Conservation (phyloP, 495 filamentous ascomycete genomes). For the Hypoxylon intermedium region DNA sequence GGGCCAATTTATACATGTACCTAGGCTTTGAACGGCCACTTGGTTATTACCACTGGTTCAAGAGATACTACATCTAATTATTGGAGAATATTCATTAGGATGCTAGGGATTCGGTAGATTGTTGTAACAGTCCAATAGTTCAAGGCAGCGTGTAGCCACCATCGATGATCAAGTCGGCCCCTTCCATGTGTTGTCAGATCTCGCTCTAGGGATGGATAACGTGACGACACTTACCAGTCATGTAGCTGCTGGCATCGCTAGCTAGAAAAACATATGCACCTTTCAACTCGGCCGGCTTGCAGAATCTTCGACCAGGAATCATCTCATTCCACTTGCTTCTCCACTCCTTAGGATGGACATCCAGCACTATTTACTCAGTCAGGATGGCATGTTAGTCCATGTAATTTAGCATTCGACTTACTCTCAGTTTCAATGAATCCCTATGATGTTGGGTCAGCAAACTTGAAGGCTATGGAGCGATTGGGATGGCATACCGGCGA, state of each 20-base stretch:
- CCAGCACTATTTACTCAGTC: constrained; percentile 26
- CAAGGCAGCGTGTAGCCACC: constrained; percentile 58
- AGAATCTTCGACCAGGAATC: constrained; percentile 38
- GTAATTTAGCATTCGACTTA: constrained; percentile 9
- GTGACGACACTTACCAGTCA: constrained; percentile 28
- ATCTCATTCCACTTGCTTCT: constrained; percentile 34
- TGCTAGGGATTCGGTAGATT: no score
- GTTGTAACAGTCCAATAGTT: neutral
- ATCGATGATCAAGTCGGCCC: constrained; percentile 42
- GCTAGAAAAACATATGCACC: constrained; percentile 71
- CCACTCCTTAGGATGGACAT: constrained; percentile 36
- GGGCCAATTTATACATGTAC: no score
- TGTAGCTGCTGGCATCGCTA: constrained; percentile 62
- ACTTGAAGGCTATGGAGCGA: neutral
- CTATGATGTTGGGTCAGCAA: constrained; percentile 13
- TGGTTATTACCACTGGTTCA: no score
- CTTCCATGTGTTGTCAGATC: constrained; percentile 8
- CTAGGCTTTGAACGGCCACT: no score
- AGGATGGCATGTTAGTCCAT: neutral
- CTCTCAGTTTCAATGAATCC: constrained; percentile 41
- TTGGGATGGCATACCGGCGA: constrained; percentile 59
- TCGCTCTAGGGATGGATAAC: no score
- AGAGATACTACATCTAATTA: no score
- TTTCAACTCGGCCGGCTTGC: constrained; percentile 71
- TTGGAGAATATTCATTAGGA: no score